phyloP scores from a whole-genome alignment of 257 asterid genomes.

The Solanum neorickii region DNA sequence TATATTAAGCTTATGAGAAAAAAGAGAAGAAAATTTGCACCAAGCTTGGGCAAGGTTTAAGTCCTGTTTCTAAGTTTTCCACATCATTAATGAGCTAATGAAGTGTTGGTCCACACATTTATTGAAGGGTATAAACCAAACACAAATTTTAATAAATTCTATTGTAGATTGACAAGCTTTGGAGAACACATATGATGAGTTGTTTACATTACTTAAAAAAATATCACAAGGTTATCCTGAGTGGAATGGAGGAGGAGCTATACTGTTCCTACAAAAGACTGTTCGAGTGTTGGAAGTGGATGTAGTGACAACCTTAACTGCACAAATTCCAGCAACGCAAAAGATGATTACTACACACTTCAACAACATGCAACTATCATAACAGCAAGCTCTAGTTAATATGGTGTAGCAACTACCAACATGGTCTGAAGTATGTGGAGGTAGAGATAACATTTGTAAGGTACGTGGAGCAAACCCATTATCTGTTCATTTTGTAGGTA shows the following conservation, averaged over 20 bases:
- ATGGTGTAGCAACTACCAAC: fast-evolving
- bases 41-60: too few species aligned
- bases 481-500: not conserved
- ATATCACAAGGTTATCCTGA: not conserved
- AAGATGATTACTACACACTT: too few species aligned
- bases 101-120: not conserved
- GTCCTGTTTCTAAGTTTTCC: too few species aligned
- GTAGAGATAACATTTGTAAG: not conserved
- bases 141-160: not conserved
- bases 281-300: not conserved
- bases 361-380: too few species aligned
- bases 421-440: not conserved
- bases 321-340: not conserved
- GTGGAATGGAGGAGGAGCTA: not conserved
- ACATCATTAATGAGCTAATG: too few species aligned
- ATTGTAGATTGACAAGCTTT: not conserved
- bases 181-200: not conserved
- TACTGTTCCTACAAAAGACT: too few species aligned
- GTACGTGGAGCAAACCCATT: not conserved
- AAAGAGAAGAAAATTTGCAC: too few species aligned
- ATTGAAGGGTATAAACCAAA: too few species aligned
- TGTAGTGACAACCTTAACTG: not conserved
- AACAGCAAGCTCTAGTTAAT: not conserved
- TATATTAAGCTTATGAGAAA: too few species aligned
- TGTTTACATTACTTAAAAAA: not conserved